Base-by-base conservation (phyloP, 2,329 filamentous ascomycete species). In the Talaromyces atroroseus region DNA sequence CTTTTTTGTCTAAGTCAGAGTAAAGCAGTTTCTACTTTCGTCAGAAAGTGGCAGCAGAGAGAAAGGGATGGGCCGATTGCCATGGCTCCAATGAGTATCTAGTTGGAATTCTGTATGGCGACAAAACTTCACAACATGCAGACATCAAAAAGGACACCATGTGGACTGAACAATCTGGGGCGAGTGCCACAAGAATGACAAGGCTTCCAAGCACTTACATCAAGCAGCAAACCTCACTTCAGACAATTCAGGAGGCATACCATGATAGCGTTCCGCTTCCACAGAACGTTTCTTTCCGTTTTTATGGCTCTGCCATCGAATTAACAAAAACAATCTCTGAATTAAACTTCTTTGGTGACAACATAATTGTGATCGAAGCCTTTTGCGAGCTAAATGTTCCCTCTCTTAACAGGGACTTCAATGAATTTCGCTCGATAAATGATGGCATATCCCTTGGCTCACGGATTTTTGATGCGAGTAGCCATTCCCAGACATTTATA, bases 41-140 rank as follows among this genome's bases (percentile, higher is more conserved):
- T 18, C 21, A 46, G 20, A 52, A 46, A 26, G 50, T 32, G 14
- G 23, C 16, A 18, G 32, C 26, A 11, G 18, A 52, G 26, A 40
- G 26, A 36, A 24, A 36, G 3, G 18, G 16, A 29, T 32, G n/a
- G 23, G 18, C 44, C 2, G 29, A 32, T 5, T 36, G 18, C 20
- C 10, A 18, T 24, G 26, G 20, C 14, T 18, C 20, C 23, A 14
- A 32, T 38, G 32, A 42, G 34, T 48, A 40, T 23, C 26, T 34
- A 11, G 21, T 54, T 10, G 52, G 52, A 45, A 20, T 54, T 5
- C 34, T 54, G 6, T 54, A 54, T 44, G 52, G 47, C n/a, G 52
- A 54, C 16, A 48, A 29, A 20, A 54, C 44, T 7, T 32, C 23
- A 6, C 2, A 48, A 7, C 20, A 48, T 24, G 52, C 52, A 45